Percentiles rank a stretch among this genome's conserved stretches.
phyloP scores from a whole-genome alignment of 495 filamentous ascomycete species.

The Neurospora sublineolata region DNA sequence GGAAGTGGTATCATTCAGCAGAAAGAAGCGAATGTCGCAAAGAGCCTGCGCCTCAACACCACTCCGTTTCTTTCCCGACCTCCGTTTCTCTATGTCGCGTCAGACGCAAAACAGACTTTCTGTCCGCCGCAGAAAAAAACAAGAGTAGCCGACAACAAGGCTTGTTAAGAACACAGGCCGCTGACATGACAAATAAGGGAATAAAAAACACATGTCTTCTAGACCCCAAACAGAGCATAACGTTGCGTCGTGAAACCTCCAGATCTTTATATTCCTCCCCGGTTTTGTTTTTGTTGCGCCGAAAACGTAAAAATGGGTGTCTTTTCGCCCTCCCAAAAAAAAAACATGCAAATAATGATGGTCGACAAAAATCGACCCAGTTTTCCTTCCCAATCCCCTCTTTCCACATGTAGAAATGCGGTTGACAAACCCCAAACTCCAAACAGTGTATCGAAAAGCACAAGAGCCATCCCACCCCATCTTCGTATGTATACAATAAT shows the following conservation, averaged over 20 bases:
- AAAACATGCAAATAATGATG: neutral
- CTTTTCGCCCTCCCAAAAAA: neutral
- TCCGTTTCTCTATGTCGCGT: neutral
- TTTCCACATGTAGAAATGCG: neutral
- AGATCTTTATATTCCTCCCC: neutral
- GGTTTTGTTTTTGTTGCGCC: neutral
- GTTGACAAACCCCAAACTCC: neutral
- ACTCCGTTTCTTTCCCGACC: neutral
- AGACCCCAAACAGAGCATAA: neutral
- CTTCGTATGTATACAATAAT: neutral
- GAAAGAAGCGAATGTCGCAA: neutral
- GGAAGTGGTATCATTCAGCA: neutral
- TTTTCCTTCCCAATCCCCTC: neutral
- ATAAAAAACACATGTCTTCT: neutral
- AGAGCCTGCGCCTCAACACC: neutral
- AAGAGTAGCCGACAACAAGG: neutral
- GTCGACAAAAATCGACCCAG: neutral
- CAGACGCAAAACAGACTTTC: neutral
- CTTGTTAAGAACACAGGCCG: neutral
- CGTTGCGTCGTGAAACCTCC: neutral
- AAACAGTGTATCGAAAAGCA: neutral
- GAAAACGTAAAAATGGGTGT: conserved; percentile 2
- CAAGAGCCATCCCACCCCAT: neutral
- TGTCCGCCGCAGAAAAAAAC: neutral
- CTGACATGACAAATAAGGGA: neutral